Evolutionary conservation across 2,329 filamentous ascomycete genomes (phyloP).

Genomic region (Tolypocladium tropicale): DNA sequence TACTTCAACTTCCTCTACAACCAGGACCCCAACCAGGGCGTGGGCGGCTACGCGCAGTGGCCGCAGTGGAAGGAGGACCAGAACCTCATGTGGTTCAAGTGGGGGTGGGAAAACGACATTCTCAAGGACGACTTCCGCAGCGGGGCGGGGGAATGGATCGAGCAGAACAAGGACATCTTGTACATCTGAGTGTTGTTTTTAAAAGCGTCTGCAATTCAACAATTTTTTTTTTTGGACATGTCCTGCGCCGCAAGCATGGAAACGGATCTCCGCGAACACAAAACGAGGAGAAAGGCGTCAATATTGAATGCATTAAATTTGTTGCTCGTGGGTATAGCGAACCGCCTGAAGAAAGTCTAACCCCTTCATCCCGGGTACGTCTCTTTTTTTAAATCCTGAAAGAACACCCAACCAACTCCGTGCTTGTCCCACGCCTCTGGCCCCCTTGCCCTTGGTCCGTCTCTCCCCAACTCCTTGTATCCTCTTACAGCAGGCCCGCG

Average conservation of each 20-base stretch:
- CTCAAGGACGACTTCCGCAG: slow-evolving; percentile 28
- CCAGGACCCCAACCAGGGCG: slow-evolving; percentile 55
- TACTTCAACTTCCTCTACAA: slow-evolving; percentile 65
- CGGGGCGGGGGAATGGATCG: slow-evolving; percentile 16
- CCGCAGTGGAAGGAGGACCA: slow-evolving; percentile 31
- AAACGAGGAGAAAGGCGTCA: too few relatives aligned
- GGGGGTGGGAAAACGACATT: slow-evolving; percentile 16
- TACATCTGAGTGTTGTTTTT: slow-evolving; percentile 9
- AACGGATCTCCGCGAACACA: too few relatives aligned
- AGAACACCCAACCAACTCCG: too few relatives aligned
- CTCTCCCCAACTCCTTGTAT: neutral
- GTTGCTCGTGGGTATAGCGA: too few relatives aligned
- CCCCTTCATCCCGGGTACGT: too few relatives aligned
- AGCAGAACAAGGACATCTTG: slow-evolving; percentile 12
- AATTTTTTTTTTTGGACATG: neutral
- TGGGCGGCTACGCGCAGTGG: slow-evolving; percentile 27
- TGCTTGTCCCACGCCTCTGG: too few relatives aligned
- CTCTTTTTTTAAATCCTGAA: too few relatives aligned
- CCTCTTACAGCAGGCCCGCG: neutral
- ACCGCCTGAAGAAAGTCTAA: too few relatives aligned
- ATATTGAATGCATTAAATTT: too few relatives aligned
- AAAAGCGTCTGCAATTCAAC: neutral
- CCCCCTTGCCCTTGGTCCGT: neutral
- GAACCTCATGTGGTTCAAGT: slow-evolving; percentile 39
- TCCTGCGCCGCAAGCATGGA: too few relatives aligned